Percentiles rank a stretch among this genome's conserved stretches.
phyloP scores from a whole-genome alignment of 306 rosid genomes.

The Vachellia pachyceras region DNA sequence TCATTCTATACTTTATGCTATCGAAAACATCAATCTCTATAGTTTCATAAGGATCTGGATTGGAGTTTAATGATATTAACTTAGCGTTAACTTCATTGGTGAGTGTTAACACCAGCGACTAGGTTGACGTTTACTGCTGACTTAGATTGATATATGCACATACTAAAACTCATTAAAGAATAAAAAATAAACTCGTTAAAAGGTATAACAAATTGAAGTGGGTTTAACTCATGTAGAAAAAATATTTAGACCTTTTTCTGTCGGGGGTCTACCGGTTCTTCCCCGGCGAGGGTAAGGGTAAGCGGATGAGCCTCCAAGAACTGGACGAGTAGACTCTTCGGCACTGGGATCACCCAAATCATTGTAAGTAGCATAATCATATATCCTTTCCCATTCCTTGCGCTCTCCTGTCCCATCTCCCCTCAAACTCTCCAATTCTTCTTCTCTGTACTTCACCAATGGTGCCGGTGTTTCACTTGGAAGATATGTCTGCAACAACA shows the following conservation, averaged over 20 bases:
- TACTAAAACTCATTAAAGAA: no score
- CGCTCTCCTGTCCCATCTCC: constrained; percentile 66
- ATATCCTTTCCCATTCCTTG: constrained; percentile 65
- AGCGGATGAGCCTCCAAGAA: constrained; percentile 65
- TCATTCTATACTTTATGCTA: no score
- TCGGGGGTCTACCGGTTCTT: constrained; percentile 69
- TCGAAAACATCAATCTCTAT: no score
- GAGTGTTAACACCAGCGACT: no score
- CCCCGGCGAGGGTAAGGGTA: constrained; percentile 83
- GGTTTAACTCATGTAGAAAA: no score
- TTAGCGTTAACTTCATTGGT: no score
- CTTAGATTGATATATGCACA: no score
- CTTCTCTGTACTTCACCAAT: constrained; percentile 46
- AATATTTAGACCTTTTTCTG: constrained; percentile 42
- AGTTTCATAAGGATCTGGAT: no score
- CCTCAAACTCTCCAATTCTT: constrained; percentile 56
- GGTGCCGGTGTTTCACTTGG: constrained; percentile 37
- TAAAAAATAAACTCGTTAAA: no score
- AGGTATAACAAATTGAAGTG: no score
- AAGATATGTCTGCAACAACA: constrained; percentile 53
- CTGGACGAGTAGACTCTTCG: constrained; percentile 48
- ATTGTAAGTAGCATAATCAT: constrained; percentile 58
- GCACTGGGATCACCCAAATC: constrained; percentile 30
- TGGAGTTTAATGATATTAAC: no score
- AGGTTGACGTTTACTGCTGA: no score